Conservation (phyloP, 345 rosid species). For the Eucalyptus urophylla region DNA sequence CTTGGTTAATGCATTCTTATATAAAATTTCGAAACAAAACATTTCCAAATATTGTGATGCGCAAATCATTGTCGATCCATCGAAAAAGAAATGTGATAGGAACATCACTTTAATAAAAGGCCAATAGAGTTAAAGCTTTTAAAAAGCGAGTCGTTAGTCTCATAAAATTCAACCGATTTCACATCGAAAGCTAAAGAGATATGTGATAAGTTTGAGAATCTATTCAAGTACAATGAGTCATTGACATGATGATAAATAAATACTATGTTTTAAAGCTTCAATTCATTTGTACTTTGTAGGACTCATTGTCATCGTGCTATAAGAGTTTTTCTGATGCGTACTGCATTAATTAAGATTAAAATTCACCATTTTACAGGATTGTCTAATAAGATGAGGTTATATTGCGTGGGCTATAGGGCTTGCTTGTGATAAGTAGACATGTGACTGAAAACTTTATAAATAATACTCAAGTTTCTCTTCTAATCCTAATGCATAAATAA, state of each 20-base stretch:
- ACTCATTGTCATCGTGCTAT: accelerated
- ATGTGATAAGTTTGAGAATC: background rate
- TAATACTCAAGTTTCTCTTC: too few species aligned
- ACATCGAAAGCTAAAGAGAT: background rate
- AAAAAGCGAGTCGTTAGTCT: accelerated
- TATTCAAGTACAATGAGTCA: background rate
- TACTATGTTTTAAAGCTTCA: background rate
- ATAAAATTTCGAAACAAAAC: too few species aligned
- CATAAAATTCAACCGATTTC: background rate
- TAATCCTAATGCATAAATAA: too few species aligned
- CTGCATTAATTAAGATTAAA: too few species aligned
- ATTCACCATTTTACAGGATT: too few species aligned
- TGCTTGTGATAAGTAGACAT: too few species aligned
- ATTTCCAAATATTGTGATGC: background rate
- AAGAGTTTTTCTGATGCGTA: accelerated
- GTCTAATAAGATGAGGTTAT: too few species aligned
- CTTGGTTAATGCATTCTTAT: background rate
- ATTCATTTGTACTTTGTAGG: background rate
- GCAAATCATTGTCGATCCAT: accelerated
- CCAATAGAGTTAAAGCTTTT: background rate
- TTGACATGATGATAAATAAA: background rate
- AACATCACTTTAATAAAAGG: background rate
- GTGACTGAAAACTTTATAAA: too few species aligned
- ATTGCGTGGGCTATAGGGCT: too few species aligned
- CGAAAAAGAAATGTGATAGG: background rate